A percentile compares a stretch with the other conserved stretches of the same genome.
Conservation (phyloP, 148 eudicot species). For the Talinum fruticosum region DNA sequence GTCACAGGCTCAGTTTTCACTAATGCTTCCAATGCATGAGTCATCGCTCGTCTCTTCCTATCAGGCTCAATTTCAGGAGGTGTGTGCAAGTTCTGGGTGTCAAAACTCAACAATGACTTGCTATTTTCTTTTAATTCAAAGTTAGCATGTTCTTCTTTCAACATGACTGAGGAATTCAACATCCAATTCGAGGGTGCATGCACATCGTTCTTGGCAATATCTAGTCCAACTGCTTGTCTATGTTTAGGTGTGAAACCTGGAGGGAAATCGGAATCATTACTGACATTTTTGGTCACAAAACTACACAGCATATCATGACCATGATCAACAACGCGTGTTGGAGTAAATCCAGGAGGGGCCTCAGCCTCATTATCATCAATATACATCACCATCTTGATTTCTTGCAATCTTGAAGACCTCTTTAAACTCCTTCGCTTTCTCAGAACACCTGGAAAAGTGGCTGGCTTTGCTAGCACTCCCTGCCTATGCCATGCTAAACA, state of each 20-base stretch:
- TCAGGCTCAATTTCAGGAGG: background rate
- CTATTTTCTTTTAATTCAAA: background rate
- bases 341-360: slow-evolving; percentile 8
- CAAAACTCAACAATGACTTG: background rate
- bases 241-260: slow-evolving; percentile 15
- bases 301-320: slow-evolving; percentile 7
- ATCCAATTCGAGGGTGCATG: background rate
- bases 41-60: background rate
- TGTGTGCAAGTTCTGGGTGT: background rate
- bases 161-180: background rate
- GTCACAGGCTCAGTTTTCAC: slow-evolving; percentile 5
- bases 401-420: background rate
- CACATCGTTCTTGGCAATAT: background rate
- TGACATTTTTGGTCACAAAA: background rate
- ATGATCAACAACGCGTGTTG: background rate
- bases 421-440: slow-evolving; percentile 15
- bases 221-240: background rate
- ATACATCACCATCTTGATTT: background rate
- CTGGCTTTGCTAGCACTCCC: slow-evolving; percentile 11
- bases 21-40: background rate
- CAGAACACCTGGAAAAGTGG: slow-evolving; percentile 11
- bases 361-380: slow-evolving; percentile 14
- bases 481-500: slow-evolving; percentile 33
- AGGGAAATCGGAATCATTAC: slow-evolving; percentile 3
- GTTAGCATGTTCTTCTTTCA: slow-evolving; percentile 6